Evolutionary conservation across 2,329 filamentous ascomycete genomes (phyloP), one percentile per base, ranked within the genome.

Genomic region (Colletotrichum chrysophilum): DNA sequence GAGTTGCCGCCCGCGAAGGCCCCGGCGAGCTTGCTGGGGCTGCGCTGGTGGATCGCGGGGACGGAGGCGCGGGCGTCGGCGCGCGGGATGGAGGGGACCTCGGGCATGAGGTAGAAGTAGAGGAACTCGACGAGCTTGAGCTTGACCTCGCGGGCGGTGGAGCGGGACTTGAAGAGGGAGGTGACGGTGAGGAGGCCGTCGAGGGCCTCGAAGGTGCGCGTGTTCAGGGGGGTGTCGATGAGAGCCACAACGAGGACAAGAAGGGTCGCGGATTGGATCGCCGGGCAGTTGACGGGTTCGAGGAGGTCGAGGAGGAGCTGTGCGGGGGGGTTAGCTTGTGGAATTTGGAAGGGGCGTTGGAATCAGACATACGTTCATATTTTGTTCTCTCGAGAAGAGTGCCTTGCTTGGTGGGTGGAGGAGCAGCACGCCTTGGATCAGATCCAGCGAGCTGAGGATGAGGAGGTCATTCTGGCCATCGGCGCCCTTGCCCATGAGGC

Each of bases 101-200:
- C 97, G 66, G 96, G 96, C 94, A 98, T 98, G 79, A 99, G 93
- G 85, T 98, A 99, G 85, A 98, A 98, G 88, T 98, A 98, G 67
- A 99, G 87, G 83, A 98, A 98, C 85, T 98, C 97, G 79, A 98
- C 93, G n/a, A 98, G 92, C 84, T 98, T 97, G 82, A 98, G 91
- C 87, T 98, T 98, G 78, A 98, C 96, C 80, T 96, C 95, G 77
- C 95, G 93, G 28, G 93, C 93, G 5, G 96, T 98, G 78, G 93
- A 92, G 76, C 95, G 93, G 78, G 94, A 94, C 85, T 97, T 98
- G 91, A 98, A 98, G 66, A 98, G 90, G 12, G 94, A 96, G 3
- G 96, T 98, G 61, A 98, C 93, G 2, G 96, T 97, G 55, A 98
- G 91, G 7, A 99, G 91, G 71, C 97, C 97, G 83, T 98, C 96